Evolutionary conservation across 768 basidiomycete genomes (phyloP).

Genomic region (Royoungia palumana): DNA sequence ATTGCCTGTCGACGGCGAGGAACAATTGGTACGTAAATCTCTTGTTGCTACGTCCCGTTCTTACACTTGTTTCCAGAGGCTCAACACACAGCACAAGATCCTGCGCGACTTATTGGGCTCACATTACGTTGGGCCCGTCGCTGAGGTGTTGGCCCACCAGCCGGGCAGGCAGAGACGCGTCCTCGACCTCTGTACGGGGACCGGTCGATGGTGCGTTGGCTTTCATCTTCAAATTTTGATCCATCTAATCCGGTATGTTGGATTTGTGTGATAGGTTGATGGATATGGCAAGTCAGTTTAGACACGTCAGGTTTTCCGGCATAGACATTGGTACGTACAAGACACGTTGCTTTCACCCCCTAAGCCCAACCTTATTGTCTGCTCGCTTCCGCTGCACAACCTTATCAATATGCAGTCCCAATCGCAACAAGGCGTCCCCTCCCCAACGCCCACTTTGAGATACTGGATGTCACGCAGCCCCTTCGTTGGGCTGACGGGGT

Average conservation of each 20-base stretch:
- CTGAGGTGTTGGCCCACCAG: conserved; percentile 43
- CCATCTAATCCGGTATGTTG: conserved; percentile 12
- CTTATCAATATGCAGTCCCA: conserved; percentile 47
- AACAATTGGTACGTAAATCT: conserved; percentile 54
- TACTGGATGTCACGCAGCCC: conserved; percentile 56
- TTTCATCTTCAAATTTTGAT: conserved; percentile 14
- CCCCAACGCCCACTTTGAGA: conserved; percentile 61
- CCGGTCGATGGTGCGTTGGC: conserved; percentile 60
- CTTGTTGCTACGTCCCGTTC: neutral
- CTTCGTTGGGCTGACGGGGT: conserved; percentile 49
- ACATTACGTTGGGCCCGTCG: conserved; percentile 60
- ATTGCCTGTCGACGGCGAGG: conserved; percentile 66
- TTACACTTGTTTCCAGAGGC: conserved; percentile 40
- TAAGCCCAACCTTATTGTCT: conserved; percentile 13
- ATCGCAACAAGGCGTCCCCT: conserved; percentile 64
- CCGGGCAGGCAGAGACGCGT: conserved; percentile 46
- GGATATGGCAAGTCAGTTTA: conserved; percentile 69
- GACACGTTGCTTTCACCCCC: conserved; percentile 9
- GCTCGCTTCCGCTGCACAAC: conserved; percentile 2
- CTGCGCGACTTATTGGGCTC: conserved; percentile 50
- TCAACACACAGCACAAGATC: conserved; percentile 47
- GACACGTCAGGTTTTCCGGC: conserved; percentile 61
- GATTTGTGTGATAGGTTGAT: conserved; percentile 51
- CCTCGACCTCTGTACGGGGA: conserved; percentile 77
- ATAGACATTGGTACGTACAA: conserved; percentile 67